These are phyloP conservation scores for Wolfiporia cocos DNA, from an alignment of 1,284 basidiomycete genomes.

Conservation along the genomic window DNA sequence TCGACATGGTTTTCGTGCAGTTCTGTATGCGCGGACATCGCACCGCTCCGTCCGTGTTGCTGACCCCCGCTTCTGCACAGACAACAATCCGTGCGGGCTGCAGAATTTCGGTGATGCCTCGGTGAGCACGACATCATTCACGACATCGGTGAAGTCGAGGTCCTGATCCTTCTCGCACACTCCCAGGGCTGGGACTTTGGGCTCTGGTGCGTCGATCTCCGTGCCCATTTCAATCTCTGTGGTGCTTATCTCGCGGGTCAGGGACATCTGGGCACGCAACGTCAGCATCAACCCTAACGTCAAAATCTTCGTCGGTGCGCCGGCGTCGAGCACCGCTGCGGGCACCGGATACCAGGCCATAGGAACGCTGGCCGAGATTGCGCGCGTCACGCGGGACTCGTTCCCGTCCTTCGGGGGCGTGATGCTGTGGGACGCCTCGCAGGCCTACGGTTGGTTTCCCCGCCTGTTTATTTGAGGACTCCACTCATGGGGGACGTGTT, in stretches of 20 bases:
- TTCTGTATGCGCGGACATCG: constrained; percentile 26
- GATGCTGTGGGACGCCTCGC: constrained; percentile 70
- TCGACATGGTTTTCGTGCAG: constrained; percentile 58
- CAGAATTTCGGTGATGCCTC: constrained; percentile 35
- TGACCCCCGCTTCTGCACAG: constrained; percentile 21
- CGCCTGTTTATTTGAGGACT: not conserved
- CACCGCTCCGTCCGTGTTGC: not conserved
- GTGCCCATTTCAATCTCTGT: not conserved
- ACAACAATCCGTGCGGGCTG: constrained; percentile 47
- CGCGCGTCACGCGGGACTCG: constrained; percentile 48
- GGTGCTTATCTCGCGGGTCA: constrained; percentile 14
- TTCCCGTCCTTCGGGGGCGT: constrained; percentile 70
- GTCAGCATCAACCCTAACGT: constrained; percentile 52
- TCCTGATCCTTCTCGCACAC: not conserved
- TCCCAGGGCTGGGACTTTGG: constrained; percentile 47
- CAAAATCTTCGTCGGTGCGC: constrained; percentile 57
- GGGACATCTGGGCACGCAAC: constrained; percentile 56
- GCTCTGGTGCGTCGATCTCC: constrained; percentile 33
- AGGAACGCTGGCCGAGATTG: constrained; percentile 41
- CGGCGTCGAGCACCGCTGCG: constrained; percentile 50
- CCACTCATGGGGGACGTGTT: constrained; percentile 1
- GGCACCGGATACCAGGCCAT: constrained; percentile 50
- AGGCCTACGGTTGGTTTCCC: constrained; percentile 51
- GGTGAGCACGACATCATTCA: constrained; percentile 24
- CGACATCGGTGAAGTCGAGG: not conserved